Percentiles rank a stretch among this genome's conserved stretches.
Conservation (phyloP, 345 rosid species). For the Acer campestre region DNA sequence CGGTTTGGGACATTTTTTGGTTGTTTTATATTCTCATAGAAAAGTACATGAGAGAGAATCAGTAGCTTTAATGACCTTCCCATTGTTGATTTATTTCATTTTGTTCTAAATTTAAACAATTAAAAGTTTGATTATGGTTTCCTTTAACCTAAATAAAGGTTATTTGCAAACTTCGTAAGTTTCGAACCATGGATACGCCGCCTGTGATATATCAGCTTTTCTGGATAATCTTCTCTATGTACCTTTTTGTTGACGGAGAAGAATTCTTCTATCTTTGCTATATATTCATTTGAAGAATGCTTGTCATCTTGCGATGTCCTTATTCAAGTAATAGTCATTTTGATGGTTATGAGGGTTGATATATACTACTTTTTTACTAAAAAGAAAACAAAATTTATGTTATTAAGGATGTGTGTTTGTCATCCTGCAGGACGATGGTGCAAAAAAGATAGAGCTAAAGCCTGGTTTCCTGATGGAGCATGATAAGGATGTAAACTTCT, state of each 20-base stretch:
- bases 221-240: not conserved
- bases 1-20: not conserved
- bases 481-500: slow-evolving; percentile 69
- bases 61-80: not conserved
- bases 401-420: not conserved
- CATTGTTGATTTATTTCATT: not conserved
- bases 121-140: not conserved
- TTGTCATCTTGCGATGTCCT: not conserved
- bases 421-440: slow-evolving; percentile 75
- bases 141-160: not conserved
- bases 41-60: not conserved
- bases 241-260: not conserved
- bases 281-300: not conserved
- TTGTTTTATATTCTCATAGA: not conserved
- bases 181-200: not conserved
- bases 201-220: not conserved
- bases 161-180: slow-evolving; percentile 5
- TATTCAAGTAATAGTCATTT: not conserved
- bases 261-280: not conserved
- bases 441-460: slow-evolving; percentile 67
- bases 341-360: not conserved
- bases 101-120: not conserved
- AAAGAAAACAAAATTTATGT: not conserved
- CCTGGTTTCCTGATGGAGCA: slow-evolving; percentile 84
- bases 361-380: not conserved